phyloP scores from a whole-genome alignment of 768 basidiomycete genomes.

The Tylopilus sp. region DNA sequence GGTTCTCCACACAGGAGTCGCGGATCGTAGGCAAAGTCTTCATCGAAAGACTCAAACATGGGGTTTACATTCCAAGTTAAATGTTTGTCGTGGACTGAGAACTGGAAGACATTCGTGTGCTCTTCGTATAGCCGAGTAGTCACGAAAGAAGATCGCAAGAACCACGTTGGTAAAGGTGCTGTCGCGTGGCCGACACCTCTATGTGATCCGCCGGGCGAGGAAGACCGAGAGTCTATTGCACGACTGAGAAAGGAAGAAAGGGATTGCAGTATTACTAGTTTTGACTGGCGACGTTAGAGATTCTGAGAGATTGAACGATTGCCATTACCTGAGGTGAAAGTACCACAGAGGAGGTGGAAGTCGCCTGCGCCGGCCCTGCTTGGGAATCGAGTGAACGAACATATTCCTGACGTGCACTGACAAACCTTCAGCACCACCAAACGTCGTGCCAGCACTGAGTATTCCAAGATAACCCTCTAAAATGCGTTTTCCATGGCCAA shows the following conservation, averaged over 20 bases:
- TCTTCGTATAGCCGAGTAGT: slow-evolving; percentile 47
- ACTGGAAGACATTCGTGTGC: slow-evolving; percentile 48
- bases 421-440: slow-evolving; percentile 54
- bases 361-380: slow-evolving; percentile 38
- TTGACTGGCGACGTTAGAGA: slow-evolving; percentile 50
- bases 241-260: slow-evolving; percentile 61
- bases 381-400: not conserved
- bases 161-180: slow-evolving; percentile 52
- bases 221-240: slow-evolving; percentile 35
- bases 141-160: slow-evolving; percentile 57
- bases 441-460: slow-evolving; percentile 63
- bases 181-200: slow-evolving; percentile 9
- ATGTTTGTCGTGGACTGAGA: slow-evolving; percentile 20
- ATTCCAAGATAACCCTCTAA: slow-evolving; percentile 81
- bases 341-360: slow-evolving; percentile 62
- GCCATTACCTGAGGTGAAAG: slow-evolving; percentile 55
- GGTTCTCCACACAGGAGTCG: slow-evolving; percentile 12
- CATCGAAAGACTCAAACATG: slow-evolving; percentile 23
- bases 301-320: not conserved
- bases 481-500: slow-evolving; percentile 57
- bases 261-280: slow-evolving; percentile 71
- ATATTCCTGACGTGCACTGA: not conserved
- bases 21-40: slow-evolving; percentile 31
- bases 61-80: slow-evolving; percentile 26
- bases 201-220: slow-evolving; percentile 14